Conservation (phyloP, 1,284 basidiomycete genomes). For the Puccinia coronata region DNA sequence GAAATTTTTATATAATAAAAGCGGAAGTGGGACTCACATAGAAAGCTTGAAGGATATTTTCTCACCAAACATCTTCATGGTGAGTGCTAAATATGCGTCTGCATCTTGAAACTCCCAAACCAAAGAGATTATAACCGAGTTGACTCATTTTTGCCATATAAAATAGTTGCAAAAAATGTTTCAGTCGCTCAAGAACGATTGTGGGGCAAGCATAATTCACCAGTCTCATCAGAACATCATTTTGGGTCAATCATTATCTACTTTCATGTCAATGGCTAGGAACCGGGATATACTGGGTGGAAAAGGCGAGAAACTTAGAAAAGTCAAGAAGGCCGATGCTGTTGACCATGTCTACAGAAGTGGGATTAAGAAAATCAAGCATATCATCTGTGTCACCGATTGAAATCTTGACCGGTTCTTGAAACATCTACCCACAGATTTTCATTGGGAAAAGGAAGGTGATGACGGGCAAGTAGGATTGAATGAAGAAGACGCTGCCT, state of each 20-base stretch:
- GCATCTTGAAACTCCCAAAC: too few species aligned
- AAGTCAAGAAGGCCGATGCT: too few species aligned
- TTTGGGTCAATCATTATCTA: too few species aligned
- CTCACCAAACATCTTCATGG: background rate
- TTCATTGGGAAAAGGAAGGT: background rate
- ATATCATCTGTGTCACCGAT: background rate
- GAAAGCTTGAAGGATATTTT: background rate
- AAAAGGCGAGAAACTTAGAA: too few species aligned
- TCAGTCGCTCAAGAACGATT: background rate
- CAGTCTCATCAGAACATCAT: background rate
- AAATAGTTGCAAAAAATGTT: slow-evolving; percentile 4
- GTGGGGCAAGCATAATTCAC: background rate
- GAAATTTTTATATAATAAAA: too few species aligned
- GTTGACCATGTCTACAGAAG: too few species aligned
- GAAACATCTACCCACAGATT: background rate
- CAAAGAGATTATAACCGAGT: too few species aligned
- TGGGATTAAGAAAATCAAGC: slow-evolving; percentile 2
- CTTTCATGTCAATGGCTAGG: too few species aligned
- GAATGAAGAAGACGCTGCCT: too few species aligned
- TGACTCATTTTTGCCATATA: background rate
- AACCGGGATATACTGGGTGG: too few species aligned
- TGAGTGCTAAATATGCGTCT: background rate
- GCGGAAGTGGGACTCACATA: background rate
- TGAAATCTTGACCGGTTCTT: too few species aligned
- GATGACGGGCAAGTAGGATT: background rate